These are phyloP conservation scores for Bryoglossum gracile DNA, from an alignment of 495 filamentous ascomycete species.

Conservation along the genomic window DNA sequence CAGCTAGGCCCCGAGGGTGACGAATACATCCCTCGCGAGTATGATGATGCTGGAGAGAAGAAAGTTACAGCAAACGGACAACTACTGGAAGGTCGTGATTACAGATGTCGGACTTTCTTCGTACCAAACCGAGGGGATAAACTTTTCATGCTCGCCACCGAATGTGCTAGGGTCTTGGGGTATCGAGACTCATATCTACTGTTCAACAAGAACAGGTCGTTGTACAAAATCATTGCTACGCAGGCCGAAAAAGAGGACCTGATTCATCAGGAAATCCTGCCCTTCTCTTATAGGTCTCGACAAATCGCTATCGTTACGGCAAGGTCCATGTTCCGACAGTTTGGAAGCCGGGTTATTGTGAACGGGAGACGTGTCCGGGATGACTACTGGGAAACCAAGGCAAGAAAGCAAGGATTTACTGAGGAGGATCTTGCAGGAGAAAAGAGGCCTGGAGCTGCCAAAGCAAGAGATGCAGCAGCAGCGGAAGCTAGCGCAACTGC, in stretches of 20 bases:
- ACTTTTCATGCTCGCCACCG: constrained; percentile 96
- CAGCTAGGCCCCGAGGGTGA: constrained; percentile 88
- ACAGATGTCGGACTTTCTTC: constrained; percentile 86
- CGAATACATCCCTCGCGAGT: constrained; percentile 92
- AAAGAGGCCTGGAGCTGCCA: constrained; percentile 88
- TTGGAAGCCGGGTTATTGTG: constrained; percentile 89
- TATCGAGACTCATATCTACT: constrained; percentile 97
- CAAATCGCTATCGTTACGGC: constrained; percentile 98
- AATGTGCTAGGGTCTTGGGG: constrained; percentile 89
- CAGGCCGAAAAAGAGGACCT: constrained; percentile 96
- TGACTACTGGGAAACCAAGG: constrained; percentile 98
- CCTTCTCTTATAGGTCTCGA: constrained; percentile 94
- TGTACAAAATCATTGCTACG: constrained; percentile 96
- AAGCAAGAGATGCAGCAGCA: constrained; percentile 74
- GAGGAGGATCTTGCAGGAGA: constrained; percentile 95
- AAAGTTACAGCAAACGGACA: constrained; percentile 84
- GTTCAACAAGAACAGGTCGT: constrained; percentile 97
- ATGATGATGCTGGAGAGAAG: constrained; percentile 85
- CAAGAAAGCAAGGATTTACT: constrained; percentile 94
- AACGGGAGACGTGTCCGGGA: constrained; percentile 87
- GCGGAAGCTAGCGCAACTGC: constrained; percentile 38
- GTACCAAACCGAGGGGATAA: constrained; percentile 88
- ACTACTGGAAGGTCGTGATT: constrained; percentile 74
- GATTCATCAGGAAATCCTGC: constrained; percentile 88
- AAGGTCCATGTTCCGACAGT: constrained; percentile 98